Conservation (phyloP, 352 stramenopile genomes). For the Phytophthora foliorum region DNA sequence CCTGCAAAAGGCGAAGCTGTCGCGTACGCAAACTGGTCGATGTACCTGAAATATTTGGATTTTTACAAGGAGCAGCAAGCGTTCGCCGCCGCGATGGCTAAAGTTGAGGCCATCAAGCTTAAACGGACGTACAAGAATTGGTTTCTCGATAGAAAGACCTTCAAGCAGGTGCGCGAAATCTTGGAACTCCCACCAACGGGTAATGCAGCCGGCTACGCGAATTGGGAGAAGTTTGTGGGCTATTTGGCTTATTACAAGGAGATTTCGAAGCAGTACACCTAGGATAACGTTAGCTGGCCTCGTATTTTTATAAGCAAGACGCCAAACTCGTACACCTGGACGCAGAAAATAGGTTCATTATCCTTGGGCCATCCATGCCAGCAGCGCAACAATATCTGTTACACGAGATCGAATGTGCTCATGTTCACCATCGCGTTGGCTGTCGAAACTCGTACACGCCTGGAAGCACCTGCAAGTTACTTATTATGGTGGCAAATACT, state of each 20-base stretch:
- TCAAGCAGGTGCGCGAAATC: slow-evolving; percentile 10
- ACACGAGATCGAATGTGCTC: slow-evolving; percentile 1
- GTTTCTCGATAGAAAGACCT: slow-evolving; percentile 20
- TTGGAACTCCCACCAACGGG: slow-evolving; percentile 10
- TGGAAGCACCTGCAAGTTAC: slow-evolving; percentile 23
- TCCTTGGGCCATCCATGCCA: background rate
- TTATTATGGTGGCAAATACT: slow-evolving; percentile 30
- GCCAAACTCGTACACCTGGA: background rate
- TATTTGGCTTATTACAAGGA: slow-evolving; percentile 19
- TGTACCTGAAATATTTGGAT: slow-evolving; percentile 24
- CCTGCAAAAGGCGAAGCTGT: slow-evolving; percentile 25
- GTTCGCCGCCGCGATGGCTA: slow-evolving; percentile 7
- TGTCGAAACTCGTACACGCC: slow-evolving; percentile 7
- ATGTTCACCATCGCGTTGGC: slow-evolving; percentile 1
- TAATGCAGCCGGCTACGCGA: background rate
- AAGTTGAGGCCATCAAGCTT: slow-evolving; percentile 5
- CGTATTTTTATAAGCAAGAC: background rate
- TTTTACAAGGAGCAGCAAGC: slow-evolving; percentile 21
- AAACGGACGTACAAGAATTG: slow-evolving; percentile 18
- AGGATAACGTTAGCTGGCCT: background rate
- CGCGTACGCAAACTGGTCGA: slow-evolving; percentile 14
- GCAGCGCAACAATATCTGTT: background rate
- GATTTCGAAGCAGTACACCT: slow-evolving; percentile 6
- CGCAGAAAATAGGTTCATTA: background rate
- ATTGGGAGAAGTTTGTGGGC: slow-evolving; percentile 10